A percentile compares a stretch with the other conserved stretches of the same genome.
These are phyloP conservation scores for Lactarius quietus DNA, from an alignment of 768 basidiomycete species.

Conservation along the genomic window DNA sequence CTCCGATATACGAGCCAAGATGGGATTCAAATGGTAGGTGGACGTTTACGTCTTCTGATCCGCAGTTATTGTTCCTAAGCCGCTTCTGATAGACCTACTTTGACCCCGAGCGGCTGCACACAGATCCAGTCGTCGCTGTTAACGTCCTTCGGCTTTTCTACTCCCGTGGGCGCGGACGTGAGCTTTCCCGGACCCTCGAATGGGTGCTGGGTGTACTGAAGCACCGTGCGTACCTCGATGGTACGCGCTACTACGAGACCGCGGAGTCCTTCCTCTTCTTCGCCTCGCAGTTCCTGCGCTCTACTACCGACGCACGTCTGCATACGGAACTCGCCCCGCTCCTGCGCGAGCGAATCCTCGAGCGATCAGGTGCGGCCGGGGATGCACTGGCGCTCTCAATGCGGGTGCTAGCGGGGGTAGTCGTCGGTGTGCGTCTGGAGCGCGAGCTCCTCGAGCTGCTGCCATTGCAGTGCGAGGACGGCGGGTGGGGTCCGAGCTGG, in stretches of 20 bases:
- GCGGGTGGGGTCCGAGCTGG: too few species aligned
- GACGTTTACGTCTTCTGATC: neutral
- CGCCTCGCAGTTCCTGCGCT: constrained; percentile 46
- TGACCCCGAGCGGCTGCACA: too few species aligned
- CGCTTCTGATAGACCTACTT: too few species aligned
- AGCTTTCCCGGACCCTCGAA: too few species aligned
- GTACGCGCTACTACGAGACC: constrained; percentile 30
- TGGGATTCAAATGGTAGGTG: constrained; percentile 41
- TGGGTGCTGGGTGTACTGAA: constrained; percentile 30
- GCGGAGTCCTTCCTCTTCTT: constrained; percentile 53
- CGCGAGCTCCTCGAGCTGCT: constrained; percentile 33
- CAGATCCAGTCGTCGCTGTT: too few species aligned
- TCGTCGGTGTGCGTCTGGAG: constrained; percentile 42
- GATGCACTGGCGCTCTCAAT: constrained; percentile 55
- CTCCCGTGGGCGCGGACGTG: too few species aligned
- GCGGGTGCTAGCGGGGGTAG: constrained; percentile 48
- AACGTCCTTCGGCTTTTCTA: too few species aligned
- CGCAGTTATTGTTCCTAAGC: constrained; percentile 1
- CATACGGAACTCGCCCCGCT: constrained; percentile 37
- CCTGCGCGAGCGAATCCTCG: constrained; percentile 44
- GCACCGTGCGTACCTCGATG: constrained; percentile 47
- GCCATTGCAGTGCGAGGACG: too few species aligned
- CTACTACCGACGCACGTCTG: too few species aligned
- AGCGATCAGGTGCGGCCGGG: constrained; percentile 47
- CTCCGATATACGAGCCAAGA: constrained; percentile 47